Percentiles rank a stretch among this genome's conserved stretches.
Evolutionary conservation across 2,329 filamentous ascomycete species (phyloP).

Genomic region (Sarocladiaceae sp.): DNA sequence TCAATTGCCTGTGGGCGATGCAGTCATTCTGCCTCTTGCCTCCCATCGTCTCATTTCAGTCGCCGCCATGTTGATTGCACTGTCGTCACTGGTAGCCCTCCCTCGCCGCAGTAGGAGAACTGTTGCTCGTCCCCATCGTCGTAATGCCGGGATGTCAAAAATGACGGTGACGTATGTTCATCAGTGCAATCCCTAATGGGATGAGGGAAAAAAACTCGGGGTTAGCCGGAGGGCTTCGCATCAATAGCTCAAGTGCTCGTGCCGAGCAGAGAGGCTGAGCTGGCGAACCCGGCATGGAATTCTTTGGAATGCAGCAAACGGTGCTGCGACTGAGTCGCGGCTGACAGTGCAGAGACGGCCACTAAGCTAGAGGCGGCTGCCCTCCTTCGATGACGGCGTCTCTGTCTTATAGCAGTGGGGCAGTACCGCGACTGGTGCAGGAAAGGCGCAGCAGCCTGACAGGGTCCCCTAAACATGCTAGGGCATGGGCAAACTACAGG

Average conservation of each 20-base stretch:
- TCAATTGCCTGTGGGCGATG: not conserved
- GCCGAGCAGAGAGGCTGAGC: slow-evolving; percentile 1
- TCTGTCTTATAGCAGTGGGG: too few relatives aligned
- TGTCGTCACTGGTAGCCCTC: not conserved
- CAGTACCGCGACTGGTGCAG: not conserved
- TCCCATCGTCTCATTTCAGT: not conserved
- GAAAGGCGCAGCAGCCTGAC: not conserved
- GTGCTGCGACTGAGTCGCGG: not conserved
- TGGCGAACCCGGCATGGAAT: not conserved
- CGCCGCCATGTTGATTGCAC: not conserved
- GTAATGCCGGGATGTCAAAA: not conserved
- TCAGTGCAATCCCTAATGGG: not conserved
- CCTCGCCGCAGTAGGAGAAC: not conserved
- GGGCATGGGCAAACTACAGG: slow-evolving; percentile 6
- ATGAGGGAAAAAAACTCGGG: not conserved
- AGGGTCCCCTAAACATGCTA: not conserved
- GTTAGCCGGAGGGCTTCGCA: not conserved
- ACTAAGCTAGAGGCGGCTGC: too few relatives aligned
- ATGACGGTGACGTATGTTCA: not conserved
- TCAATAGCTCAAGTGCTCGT: not conserved
- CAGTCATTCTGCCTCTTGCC: not conserved
- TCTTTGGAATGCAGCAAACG: not conserved
- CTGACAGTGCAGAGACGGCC: not conserved
- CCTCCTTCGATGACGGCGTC: too few relatives aligned
- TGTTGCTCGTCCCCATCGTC: too few relatives aligned